Conservation (phyloP, 2,329 filamentous ascomycete species). For the Phyllosticta paracitricarpa region DNA sequence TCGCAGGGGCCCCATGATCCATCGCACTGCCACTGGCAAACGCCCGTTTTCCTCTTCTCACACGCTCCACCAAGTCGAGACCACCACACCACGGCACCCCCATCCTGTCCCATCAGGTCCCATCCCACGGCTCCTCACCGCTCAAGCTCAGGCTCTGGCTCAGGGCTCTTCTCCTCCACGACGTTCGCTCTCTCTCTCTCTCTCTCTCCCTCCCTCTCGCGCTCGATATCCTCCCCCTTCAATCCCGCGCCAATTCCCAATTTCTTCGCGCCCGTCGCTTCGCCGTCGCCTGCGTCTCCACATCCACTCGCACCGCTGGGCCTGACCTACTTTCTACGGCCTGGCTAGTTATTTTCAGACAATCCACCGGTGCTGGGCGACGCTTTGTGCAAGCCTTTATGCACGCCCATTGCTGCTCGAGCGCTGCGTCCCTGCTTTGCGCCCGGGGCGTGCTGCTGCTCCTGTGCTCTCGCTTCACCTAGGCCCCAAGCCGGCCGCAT, state of each 20-base stretch:
- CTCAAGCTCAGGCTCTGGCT: too few species aligned
- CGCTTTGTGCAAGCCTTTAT: background rate
- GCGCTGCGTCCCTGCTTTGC: conserved; percentile 7
- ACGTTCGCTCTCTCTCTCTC: too few species aligned
- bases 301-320: background rate
- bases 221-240: background rate
- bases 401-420: background rate
- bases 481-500: conserved; percentile 1
- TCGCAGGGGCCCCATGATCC: background rate
- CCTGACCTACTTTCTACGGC: background rate
- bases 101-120: background rate
- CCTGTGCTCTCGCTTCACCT: conserved; percentile 10
- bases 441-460: conserved; percentile 8
- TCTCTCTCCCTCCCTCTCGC: too few species aligned
- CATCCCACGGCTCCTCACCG: too few species aligned
- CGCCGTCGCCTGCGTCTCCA: background rate
- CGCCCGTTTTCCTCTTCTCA: background rate
- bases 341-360: background rate
- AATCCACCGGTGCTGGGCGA: background rate
- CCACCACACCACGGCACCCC: background rate
- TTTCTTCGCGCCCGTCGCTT: background rate
- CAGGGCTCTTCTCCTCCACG: too few species aligned
- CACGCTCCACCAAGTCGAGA: background rate
- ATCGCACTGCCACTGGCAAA: background rate
- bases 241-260: background rate